Percentiles rank a stretch among this genome's conserved stretches.
Conservation (phyloP, 2,329 filamentous ascomycete species). For the Colletotrichum destructivum region DNA sequence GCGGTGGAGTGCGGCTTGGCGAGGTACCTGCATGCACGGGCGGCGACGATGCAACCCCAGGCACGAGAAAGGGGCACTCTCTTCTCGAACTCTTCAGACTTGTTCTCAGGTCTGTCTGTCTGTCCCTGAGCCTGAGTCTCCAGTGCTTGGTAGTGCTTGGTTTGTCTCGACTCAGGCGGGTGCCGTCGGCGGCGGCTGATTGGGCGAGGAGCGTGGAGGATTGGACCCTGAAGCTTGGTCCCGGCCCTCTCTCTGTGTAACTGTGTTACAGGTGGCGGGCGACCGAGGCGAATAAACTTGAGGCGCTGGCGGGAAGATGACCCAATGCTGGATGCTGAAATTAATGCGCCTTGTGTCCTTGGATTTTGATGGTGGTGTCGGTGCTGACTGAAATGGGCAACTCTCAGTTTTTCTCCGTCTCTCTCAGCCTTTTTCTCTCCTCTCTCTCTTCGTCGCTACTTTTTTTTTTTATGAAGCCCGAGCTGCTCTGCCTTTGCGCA, state of each 20-base stretch:
- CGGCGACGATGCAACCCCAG: constrained; percentile 10
- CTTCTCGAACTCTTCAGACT: too few relatives aligned
- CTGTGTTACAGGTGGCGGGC: constrained; percentile 18
- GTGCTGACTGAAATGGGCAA: constrained; percentile 8
- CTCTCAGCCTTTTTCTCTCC: neutral
- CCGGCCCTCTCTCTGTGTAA: constrained; percentile 13
- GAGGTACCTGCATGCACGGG: constrained; percentile 27
- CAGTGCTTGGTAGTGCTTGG: constrained; percentile 1
- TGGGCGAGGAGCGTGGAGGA: constrained; percentile 18
- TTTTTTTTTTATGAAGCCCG: neutral
- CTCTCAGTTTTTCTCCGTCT: neutral
- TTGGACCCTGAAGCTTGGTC: constrained; percentile 39
- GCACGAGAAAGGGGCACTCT: constrained; percentile 18
- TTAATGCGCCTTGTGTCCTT: neutral
- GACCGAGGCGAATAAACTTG: constrained; percentile 34
- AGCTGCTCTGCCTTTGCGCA: constrained; percentile 1
- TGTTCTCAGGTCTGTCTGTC: neutral
- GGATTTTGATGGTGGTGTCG: neutral
- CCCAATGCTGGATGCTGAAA: constrained; percentile 5
- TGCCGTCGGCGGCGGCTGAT: constrained; percentile 15
- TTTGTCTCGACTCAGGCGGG: constrained; percentile 25
- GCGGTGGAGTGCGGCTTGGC: constrained; percentile 3
- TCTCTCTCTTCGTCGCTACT: neutral
- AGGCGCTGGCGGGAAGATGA: constrained; percentile 28
- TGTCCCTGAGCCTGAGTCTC: neutral